These are phyloP conservation scores for Ganoderma lucidum DNA, from an alignment of 1,284 basidiomycete genomes.

Conservation along the genomic window DNA sequence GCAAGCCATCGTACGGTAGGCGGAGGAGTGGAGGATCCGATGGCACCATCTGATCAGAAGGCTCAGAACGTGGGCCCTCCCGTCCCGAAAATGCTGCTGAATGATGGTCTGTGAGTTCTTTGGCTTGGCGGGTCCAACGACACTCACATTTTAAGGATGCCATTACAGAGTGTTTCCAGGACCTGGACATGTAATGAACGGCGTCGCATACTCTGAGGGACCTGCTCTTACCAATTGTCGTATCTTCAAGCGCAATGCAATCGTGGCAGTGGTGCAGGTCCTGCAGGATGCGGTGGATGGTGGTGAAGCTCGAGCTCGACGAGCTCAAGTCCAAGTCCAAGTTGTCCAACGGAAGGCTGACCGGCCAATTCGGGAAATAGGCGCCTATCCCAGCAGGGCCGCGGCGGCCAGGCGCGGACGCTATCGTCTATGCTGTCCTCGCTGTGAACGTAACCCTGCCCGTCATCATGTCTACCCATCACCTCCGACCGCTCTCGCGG, in stretches of 20 bases:
- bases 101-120: not conserved
- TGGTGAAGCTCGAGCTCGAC: not conserved
- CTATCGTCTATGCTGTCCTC: not conserved
- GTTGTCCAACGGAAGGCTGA: not conserved
- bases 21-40: constrained; percentile 8
- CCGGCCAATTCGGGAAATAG: not conserved
- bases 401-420: not conserved
- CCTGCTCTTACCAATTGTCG: not conserved
- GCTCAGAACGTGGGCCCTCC: not conserved
- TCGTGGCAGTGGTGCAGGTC: not conserved
- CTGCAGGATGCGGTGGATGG: not conserved
- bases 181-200: not conserved
- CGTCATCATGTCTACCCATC: constrained; percentile 17
- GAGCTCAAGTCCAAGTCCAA: not conserved
- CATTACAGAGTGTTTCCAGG: not conserved
- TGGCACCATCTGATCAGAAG: not conserved
- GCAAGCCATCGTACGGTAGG: constrained; percentile 36
- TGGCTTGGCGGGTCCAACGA: not conserved
- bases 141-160: not conserved
- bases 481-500: constrained; percentile 16
- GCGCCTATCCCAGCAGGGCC: not conserved
- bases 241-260: not conserved
- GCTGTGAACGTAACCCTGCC: not conserved
- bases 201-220: not conserved
- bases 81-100: not conserved